These are phyloP conservation scores for Pichia kluyveri DNA, from an alignment of 805 yeast species.

Conservation along the genomic window DNA sequence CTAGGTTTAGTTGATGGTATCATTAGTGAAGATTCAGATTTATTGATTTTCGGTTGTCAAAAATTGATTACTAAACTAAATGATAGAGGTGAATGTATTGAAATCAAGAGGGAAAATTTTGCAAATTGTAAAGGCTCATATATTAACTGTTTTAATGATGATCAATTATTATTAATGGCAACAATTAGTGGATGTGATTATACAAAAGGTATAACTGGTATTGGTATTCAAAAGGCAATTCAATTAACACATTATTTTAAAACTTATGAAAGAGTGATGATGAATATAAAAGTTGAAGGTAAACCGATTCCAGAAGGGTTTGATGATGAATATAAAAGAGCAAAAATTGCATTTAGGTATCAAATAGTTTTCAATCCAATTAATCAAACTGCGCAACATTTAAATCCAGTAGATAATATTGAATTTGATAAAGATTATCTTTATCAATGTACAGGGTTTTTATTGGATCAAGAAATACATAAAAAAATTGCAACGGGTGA, in stretches of 20 bases:
- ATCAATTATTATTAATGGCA: slow-evolving; percentile 67
- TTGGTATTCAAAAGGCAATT: slow-evolving; percentile 76
- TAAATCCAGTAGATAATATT: slow-evolving; percentile 46
- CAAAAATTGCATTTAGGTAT: slow-evolving; percentile 70
- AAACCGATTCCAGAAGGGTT: slow-evolving; percentile 52
- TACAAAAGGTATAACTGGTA: slow-evolving; percentile 72
- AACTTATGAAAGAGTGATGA: slow-evolving; percentile 46
- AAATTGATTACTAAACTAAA: slow-evolving; percentile 73
- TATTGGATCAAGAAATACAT: slow-evolving; percentile 40
- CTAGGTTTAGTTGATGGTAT: slow-evolving; percentile 73
- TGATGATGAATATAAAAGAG: slow-evolving; percentile 50
- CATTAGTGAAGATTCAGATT: slow-evolving; percentile 89
- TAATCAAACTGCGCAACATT: slow-evolving; percentile 37
- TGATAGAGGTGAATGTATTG: slow-evolving; percentile 59
- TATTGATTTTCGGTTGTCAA: slow-evolving; percentile 78
- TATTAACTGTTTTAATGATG: slow-evolving; percentile 40
- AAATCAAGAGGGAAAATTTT: slow-evolving; percentile 53
- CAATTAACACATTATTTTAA: slow-evolving; percentile 42
- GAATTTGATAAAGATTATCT: slow-evolving; percentile 19
- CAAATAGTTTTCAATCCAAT: slow-evolving; percentile 81
- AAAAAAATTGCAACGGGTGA: slow-evolving; percentile 52
- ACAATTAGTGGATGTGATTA: slow-evolving; percentile 96
- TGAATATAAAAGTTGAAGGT: slow-evolving; percentile 52
- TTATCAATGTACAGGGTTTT: slow-evolving; percentile 36
- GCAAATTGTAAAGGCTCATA: slow-evolving; percentile 24